Evolutionary conservation across 169 alveolate species (phyloP).

Genomic region (Plasmodium relictum): DNA sequence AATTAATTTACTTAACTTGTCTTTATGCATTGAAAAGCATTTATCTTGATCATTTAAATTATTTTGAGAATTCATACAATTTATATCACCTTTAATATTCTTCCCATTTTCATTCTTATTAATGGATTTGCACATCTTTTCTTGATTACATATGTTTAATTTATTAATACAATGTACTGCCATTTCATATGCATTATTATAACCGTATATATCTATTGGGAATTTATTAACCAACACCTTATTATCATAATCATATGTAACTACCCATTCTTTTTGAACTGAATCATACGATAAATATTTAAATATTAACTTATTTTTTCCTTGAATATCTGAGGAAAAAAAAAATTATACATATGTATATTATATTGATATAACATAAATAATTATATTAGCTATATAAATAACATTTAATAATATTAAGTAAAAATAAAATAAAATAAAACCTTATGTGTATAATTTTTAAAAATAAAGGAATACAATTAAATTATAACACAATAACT

Average conservation of each 20-base stretch:
- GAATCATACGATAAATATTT: constrained; percentile 70
- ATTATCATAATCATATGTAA: constrained; percentile 71
- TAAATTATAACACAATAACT: no score
- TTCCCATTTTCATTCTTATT: constrained; percentile 21
- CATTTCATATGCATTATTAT: constrained; percentile 76
- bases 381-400: no score
- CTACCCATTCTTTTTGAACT: constrained; percentile 76
- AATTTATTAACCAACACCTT: constrained; percentile 70
- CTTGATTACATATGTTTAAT: constrained; percentile 55
- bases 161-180: constrained; percentile 76
- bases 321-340: constrained; percentile 46
- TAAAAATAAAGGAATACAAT: no score
- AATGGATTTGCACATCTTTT: constrained; percentile 40
- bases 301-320: constrained; percentile 65
- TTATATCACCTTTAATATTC: constrained; percentile 20
- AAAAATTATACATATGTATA: not conserved
- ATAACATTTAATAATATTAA: no score
- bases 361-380: no score
- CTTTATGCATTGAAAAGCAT: constrained; percentile 8
- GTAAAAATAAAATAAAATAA: no score
- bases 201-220: constrained; percentile 70
- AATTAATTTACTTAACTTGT: constrained; percentile 22
- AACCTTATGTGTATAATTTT: no score
- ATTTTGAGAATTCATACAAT: constrained; percentile 8
- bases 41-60: constrained; percentile 19